Base-by-base conservation (phyloP, 169 alveolate genomes). In the Toxoplasma gondii region DNA sequence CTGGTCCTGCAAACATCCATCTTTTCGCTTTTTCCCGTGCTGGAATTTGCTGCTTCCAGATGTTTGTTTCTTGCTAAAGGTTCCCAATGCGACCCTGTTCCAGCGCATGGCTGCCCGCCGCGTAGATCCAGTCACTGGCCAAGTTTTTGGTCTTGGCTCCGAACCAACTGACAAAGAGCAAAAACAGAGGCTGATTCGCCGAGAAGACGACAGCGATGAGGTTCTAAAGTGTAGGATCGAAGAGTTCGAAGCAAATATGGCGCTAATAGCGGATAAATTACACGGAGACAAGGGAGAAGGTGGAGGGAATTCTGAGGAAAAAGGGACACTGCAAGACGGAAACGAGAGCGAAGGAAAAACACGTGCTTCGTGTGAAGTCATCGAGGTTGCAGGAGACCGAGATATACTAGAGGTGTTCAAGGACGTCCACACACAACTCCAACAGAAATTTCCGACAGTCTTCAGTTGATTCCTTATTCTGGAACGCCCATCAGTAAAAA, bases 71-170 rank as follows among this genome's bases (percentile, higher is more conserved):
- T 17, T 82, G 17, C 4, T 82, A 12, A 39, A 44, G n/a, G 90
- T 82, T 36, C 90, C 90, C 38, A 5, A 41, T 16, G 90, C 38
- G 44, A 31, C 36, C 41, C 90, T 82, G 53, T 43, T 38, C 36
- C 36, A 24, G 9, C 90, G 90, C 31, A 82, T 82, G 90, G 90
- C 90, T 1, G 67, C 53, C n/a, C 90, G 90, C n/a, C 90, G 90
- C 67, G 53, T 82, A 12, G 90, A 82, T 31, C 90, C 90, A 5
- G 38, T 82, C 29, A 82, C 90, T 7, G 90, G 90, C 54, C 69
- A 82, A 39, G 90, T 82, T 12, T 82, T 82, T 24, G 90, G 90
- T 5, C 69, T 41, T 38, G 90, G 90, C 27, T 82, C 34, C n/a
- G 90, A 82, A 36, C 90, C 90, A 19, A 27, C n/a, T 10, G 90